A percentile compares a stretch with the other conserved stretches of the same genome.
phyloP scores from a whole-genome alignment of 1,284 basidiomycete genomes.

The Ganoderma sinense region DNA sequence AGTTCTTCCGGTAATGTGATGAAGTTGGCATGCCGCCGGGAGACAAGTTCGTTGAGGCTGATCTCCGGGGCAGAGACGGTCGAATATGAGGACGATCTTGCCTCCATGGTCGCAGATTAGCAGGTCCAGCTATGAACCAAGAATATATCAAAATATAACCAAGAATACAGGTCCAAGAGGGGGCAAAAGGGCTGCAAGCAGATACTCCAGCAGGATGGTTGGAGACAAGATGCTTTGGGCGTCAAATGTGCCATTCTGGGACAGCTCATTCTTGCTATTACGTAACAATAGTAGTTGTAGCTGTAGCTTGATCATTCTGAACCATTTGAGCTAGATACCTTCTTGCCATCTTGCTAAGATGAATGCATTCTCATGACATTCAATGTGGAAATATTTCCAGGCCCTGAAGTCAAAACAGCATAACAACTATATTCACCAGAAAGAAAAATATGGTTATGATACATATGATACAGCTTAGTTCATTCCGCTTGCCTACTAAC shows the following conservation, averaged over 20 bases:
- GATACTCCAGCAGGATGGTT: neutral
- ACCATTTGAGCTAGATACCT: too few relatives aligned
- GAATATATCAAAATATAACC: neutral
- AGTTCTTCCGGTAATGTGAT: slow-evolving; percentile 29
- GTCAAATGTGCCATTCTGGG: neutral
- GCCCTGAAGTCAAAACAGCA: slow-evolving; percentile 1
- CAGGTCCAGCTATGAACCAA: neutral
- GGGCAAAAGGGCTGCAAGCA: neutral
- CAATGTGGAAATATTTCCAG: too few relatives aligned
- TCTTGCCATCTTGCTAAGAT: too few relatives aligned
- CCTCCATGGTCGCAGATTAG: slow-evolving; percentile 12
- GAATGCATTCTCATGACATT: too few relatives aligned
- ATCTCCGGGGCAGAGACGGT: slow-evolving; percentile 6
- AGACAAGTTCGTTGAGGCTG: slow-evolving; percentile 27
- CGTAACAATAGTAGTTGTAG: slow-evolving; percentile 6
- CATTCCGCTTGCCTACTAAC: slow-evolving; percentile 12
- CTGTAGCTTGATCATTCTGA: too few relatives aligned
- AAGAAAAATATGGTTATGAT: slow-evolving; percentile 21
- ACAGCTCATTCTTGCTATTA: slow-evolving; percentile 1
- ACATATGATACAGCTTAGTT: slow-evolving; percentile 30
- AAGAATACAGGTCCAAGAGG: neutral
- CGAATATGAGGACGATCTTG: slow-evolving; percentile 12
- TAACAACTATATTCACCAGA: slow-evolving; percentile 12
- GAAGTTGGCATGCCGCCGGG: slow-evolving; percentile 20
- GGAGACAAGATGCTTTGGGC: neutral